Base-by-base conservation (phyloP, 2,329 filamentous ascomycete genomes). In the Cercospora sp. region DNA sequence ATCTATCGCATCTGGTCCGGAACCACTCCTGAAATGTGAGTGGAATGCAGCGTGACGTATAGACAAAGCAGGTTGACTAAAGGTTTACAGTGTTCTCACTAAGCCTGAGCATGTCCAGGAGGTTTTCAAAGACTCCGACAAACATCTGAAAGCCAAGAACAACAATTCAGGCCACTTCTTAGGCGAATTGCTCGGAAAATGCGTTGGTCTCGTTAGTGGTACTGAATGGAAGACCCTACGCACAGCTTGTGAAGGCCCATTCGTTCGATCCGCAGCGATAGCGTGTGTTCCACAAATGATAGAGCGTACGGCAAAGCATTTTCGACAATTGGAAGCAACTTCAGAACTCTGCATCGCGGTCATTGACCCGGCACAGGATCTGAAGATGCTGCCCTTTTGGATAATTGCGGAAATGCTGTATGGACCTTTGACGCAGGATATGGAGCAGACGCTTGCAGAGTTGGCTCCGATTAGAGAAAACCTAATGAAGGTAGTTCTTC, bases 41-140 rank as follows among this genome's bases (percentile, higher is more conserved):
- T 60, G 16, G 21, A n/a, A 21, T 28, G 8, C 16, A n/a, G 13
- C 5, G 28, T 18, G 7, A 45, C 18, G 16, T 8, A n/a, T 18
- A 8, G 16, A n/a, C n/a, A 8, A 16, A 45, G 40, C 13, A 45
- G n/a, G 40, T n/a, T 3, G 6, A n/a, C 13, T 45, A 8, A 45
- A 13, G 16, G 6, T 16, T 3, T n/a, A 5, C 34, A 60, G 63
- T 21, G 55, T 65, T 13, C 40, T 60, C 40, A 65, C 63, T 13
- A 21, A 24, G 10, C 32, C 51, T 45, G 63, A 45, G 21, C 63
- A 65, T 18, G 21, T 65, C 51, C 58, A 59, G 30, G 55, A 28
- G 5, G 63, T 83, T 5, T 84, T 82, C 69, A 76, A 74, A 34
- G 83, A 85, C 69, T 85, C 83, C 0, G 76, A 84, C 64, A 77